Evolutionary conservation across 768 basidiomycete species (phyloP), one percentile per base, ranked within the genome.

Genomic region (Suillus plorans): DNA sequence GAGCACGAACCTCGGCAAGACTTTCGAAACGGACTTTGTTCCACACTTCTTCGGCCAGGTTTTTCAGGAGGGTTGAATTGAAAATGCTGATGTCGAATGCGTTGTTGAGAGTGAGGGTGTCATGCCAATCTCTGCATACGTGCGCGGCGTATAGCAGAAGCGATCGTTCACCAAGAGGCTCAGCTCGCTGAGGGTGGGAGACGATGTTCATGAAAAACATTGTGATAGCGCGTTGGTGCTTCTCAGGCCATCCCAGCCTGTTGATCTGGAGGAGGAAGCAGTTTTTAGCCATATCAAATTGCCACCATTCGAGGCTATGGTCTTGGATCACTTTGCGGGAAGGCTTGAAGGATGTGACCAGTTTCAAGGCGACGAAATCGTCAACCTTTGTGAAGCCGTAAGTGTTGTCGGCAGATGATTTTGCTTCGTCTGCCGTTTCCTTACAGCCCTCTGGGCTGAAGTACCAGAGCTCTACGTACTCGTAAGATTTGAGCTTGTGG

Each of bases 261-360:
- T 49, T 28, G 7, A 60, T 31, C 8, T 65, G 14, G 1, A 60
- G 7, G 0, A 68, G 55, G 59, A 52, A 68, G 10, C 16, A 36
- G 10, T 65, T 67, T 12, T 69, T 70, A 0, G 67, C 75, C 0
- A 69, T 42, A 0, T 68, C 37, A 22, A 76, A 68, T 5, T 76
- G 69, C 0, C 22, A 12, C 63, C 71, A 71, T 2, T 67, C n/a
- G 13, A 76, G 67, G 0, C 71, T 52, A 1, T 68, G 63, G 64
- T 75, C 71, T 0, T n/a, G 47, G 0, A 66, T 34, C 0, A 55
- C 68, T 5, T 67, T 61, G 8, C 25, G 45, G 1, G 72, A 76
- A 0, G 72, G 66, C 20, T 67, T 67, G 57, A 68, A 58, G 0
- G 71, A 62, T 2, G 73, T 57, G 0, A 68, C 39, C 0, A 71